Percentiles rank a stretch among this genome's conserved stretches.
phyloP scores from a whole-genome alignment of 805 yeast genomes.

The Candida ponderosae region DNA sequence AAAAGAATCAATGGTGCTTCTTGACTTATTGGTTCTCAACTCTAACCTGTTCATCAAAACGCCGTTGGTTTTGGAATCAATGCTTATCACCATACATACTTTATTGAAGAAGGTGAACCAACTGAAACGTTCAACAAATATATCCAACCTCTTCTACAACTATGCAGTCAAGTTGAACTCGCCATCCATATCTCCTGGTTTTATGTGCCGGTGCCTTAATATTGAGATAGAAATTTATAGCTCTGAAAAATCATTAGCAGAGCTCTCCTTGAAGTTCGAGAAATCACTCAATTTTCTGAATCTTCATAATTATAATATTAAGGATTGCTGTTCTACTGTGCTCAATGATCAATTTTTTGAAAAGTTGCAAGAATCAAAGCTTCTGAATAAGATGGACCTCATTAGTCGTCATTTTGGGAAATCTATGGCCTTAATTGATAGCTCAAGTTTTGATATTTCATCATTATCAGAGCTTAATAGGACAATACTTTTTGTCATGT shows the following conservation, averaged over 20 bases:
- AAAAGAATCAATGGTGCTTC: background rate
- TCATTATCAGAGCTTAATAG: slow-evolving; percentile 11
- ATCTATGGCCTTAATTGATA: slow-evolving; percentile 2
- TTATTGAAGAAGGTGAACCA: slow-evolving; percentile 19
- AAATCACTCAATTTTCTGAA: slow-evolving; percentile 25
- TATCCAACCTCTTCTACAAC: slow-evolving; percentile 38
- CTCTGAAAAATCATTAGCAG: slow-evolving; percentile 7
- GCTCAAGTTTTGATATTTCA: slow-evolving; percentile 2
- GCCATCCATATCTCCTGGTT: slow-evolving; percentile 7
- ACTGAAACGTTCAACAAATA: slow-evolving; percentile 33
- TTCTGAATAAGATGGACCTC: slow-evolving; percentile 11
- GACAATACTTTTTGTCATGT: slow-evolving; percentile 11
- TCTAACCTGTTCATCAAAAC: slow-evolving; percentile 2
- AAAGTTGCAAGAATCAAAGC: slow-evolving; percentile 1
- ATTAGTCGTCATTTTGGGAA: slow-evolving; percentile 7
- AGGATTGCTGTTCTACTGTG: slow-evolving; percentile 2
- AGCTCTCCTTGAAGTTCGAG: slow-evolving; percentile 23
- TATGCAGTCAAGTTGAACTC: slow-evolving; percentile 17
- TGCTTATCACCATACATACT: slow-evolving; percentile 11
- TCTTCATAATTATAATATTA: slow-evolving; percentile 1
- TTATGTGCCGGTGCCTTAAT: slow-evolving; percentile 22
- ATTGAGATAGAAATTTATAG: slow-evolving; percentile 22
- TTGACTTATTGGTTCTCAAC: slow-evolving; percentile 6
- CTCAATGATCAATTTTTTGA: slow-evolving; percentile 10
- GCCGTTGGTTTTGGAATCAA: slow-evolving; percentile 4